Evolutionary conservation across 306 rosid genomes (phyloP).

Genomic region (Corylus heterophylla): DNA sequence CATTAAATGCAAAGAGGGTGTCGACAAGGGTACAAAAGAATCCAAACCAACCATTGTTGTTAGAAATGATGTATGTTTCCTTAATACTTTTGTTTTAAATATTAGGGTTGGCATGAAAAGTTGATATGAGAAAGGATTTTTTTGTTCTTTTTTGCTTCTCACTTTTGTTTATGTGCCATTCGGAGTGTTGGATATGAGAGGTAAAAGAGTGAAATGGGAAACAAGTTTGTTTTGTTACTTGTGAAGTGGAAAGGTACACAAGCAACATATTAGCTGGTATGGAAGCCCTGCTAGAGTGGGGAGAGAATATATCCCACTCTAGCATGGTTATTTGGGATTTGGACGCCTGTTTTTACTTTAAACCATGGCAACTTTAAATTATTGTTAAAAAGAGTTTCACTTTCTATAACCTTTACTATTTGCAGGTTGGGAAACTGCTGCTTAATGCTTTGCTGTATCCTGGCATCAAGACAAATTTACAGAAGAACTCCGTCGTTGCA

Average conservation of each 20-base stretch:
- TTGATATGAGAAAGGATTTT: neutral
- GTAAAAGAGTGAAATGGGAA: neutral
- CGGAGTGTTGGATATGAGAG: neutral
- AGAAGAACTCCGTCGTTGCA: constrained; percentile 91
- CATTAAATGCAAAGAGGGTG: constrained; percentile 91
- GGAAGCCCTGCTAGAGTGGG: neutral
- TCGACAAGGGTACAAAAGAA: constrained; percentile 84
- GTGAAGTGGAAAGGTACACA: neutral
- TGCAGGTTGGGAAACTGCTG: constrained; percentile 88
- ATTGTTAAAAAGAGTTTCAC: constrained; percentile 15
- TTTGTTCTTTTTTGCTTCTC: neutral
- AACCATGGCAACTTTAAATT: neutral
- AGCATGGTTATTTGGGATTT: too few species aligned
- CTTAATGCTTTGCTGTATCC: constrained; percentile 90
- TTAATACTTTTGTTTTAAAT: constrained; percentile 8
- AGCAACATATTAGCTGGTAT: neutral
- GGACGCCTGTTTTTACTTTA: neutral
- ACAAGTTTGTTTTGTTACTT: neutral
- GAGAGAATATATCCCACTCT: neutral
- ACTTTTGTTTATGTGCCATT: neutral
- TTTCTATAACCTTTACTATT: constrained; percentile 29
- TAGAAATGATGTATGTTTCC: constrained; percentile 80
- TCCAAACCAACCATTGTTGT: constrained; percentile 91
- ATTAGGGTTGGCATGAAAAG: neutral
- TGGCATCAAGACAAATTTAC: constrained; percentile 85